Percentiles rank a stretch among this genome's conserved stretches.
phyloP scores from a whole-genome alignment of 2,329 filamentous ascomycete species.

The Aspergillus brunneoviolaceus region DNA sequence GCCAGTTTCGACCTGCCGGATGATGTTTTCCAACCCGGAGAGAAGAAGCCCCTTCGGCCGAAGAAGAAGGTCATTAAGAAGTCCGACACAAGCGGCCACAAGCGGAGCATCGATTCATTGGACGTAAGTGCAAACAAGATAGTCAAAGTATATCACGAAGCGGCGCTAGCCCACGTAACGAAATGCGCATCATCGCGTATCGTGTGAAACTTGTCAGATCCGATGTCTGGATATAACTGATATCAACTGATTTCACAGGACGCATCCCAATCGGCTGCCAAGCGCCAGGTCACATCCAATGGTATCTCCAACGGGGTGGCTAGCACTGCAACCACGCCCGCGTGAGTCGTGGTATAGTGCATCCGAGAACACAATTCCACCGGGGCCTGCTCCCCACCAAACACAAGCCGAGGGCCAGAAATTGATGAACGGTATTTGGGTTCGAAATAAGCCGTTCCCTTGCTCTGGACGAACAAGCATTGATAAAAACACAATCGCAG shows the following conservation, averaged over 20 bases:
- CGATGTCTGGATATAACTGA: slow-evolving; percentile 32
- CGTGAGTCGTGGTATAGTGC: slow-evolving; percentile 21
- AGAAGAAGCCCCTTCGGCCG: slow-evolving; percentile 64
- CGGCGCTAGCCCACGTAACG: slow-evolving; percentile 24
- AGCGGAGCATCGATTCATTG: slow-evolving; percentile 41
- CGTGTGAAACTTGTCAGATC: slow-evolving; percentile 20
- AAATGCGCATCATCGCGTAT: slow-evolving; percentile 21
- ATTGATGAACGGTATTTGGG: slow-evolving; percentile 3
- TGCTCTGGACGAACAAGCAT: slow-evolving; percentile 16
- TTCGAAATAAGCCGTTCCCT: not conserved
- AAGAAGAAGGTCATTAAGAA: slow-evolving; percentile 53
- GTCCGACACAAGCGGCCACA: slow-evolving; percentile 35
- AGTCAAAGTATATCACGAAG: slow-evolving; percentile 24
- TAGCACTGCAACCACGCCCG: slow-evolving; percentile 28
- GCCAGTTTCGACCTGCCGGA: slow-evolving; percentile 79
- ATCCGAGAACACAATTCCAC: slow-evolving; percentile 15
- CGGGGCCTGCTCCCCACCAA: slow-evolving; percentile 33
- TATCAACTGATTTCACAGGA: slow-evolving; percentile 29
- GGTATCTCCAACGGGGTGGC: slow-evolving; percentile 19
- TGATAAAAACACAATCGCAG: slow-evolving; percentile 18
- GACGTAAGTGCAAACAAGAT: slow-evolving; percentile 43
- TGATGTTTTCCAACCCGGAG: slow-evolving; percentile 81
- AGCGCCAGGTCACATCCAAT: slow-evolving; percentile 36
- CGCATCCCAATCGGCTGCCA: slow-evolving; percentile 30
- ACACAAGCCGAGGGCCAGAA: slow-evolving; percentile 14